These are phyloP conservation scores for Groenewaldozyma sp. DNA, from an alignment of 1,139 yeast genomes.

Conservation along the genomic window DNA sequence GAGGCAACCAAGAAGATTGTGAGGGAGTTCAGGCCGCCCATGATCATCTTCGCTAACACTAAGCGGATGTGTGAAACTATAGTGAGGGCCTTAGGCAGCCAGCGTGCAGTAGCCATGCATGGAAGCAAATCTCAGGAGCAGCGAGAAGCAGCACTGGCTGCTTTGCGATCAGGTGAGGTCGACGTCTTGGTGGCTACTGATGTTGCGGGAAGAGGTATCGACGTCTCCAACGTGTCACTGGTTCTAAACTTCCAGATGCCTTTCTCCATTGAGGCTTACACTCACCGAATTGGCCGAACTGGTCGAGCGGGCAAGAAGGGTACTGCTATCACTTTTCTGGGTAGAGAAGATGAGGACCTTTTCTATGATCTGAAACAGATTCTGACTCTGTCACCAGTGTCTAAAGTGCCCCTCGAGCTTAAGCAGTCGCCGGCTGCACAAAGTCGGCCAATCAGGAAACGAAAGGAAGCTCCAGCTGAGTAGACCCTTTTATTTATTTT, in stretches of 20 bases:
- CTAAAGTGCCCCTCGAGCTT: conserved; percentile 26
- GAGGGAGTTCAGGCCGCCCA: conserved; percentile 37
- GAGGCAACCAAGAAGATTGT: conserved; percentile 32
- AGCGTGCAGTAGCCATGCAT: conserved; percentile 55
- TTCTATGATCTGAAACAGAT: conserved; percentile 45
- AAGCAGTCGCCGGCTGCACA: conserved; percentile 7
- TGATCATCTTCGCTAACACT: conserved; percentile 75
- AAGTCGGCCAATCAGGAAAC: conserved; percentile 3
- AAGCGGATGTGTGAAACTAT: conserved; percentile 64
- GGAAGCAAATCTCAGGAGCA: conserved; percentile 85
- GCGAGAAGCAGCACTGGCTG: conserved; percentile 67
- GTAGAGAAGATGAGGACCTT: conserved; percentile 46
- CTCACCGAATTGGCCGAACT: conserved; percentile 92
- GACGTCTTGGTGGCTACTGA: conserved; percentile 82
- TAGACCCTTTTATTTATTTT: no score
- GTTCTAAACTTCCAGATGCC: conserved; percentile 86
- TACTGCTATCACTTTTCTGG: conserved; percentile 61
- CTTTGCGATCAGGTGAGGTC: conserved; percentile 51
- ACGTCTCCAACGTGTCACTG: conserved; percentile 72
- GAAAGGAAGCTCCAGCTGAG: conserved; percentile 1
- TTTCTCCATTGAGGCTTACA: conserved; percentile 65
- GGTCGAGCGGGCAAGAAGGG: conserved; percentile 90
- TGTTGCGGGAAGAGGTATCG: conserved; percentile 81
- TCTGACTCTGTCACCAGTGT: conserved; percentile 39
- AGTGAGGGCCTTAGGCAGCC: conserved; percentile 38